A percentile compares a stretch with the other conserved stretches of the same genome.
phyloP scores from a whole-genome alignment of 208 protist genomes.

The Leishmania guyanensis region DNA sequence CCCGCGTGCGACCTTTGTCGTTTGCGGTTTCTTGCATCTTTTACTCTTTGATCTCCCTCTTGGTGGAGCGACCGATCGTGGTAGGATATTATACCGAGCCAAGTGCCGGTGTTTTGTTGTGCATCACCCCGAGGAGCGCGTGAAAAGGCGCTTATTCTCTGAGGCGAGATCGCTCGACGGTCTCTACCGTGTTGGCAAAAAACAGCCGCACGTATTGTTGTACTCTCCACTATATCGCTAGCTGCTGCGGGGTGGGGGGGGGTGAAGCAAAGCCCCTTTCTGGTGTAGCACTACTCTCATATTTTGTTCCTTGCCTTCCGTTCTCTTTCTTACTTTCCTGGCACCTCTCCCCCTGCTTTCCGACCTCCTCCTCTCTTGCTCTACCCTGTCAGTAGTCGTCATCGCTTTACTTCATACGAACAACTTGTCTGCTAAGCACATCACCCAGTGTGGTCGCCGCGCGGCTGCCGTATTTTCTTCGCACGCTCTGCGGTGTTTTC shows the following conservation, averaged over 20 bases:
- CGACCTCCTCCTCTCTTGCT: background rate
- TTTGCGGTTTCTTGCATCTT: background rate
- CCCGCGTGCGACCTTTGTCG: background rate
- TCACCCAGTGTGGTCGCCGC: background rate
- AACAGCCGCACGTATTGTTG: background rate
- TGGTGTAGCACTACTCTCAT: background rate
- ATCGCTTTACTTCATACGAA: background rate
- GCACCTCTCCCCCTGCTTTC: background rate
- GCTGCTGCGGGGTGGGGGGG: background rate
- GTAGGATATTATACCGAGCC: background rate
- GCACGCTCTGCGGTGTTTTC: background rate
- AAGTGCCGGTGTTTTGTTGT: background rate
- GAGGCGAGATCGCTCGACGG: background rate
- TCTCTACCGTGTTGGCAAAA: background rate
- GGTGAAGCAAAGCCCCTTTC: background rate
- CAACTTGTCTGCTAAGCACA: background rate
- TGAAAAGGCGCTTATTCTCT: background rate
- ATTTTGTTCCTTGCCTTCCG: background rate
- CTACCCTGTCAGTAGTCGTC: background rate
- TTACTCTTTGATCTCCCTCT: background rate
- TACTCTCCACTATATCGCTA: background rate
- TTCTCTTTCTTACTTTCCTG: background rate
- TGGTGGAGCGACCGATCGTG: background rate
- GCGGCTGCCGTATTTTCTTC: background rate
- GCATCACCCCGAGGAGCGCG: too few relatives aligned